Evolutionary conservation across 257 asterid genomes (phyloP).

Genomic region (Thymus mandschuricus): DNA sequence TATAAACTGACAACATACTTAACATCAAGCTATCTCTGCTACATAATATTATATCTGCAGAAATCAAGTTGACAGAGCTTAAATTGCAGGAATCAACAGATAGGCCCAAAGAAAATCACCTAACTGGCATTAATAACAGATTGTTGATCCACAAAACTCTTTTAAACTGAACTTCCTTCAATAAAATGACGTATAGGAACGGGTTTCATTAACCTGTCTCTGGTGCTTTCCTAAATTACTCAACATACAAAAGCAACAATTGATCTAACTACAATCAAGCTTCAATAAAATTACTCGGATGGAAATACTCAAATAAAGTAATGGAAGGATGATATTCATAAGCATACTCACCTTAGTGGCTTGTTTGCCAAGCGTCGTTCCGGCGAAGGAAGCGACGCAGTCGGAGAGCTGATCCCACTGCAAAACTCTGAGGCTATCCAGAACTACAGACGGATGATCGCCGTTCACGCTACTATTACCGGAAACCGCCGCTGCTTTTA

Average conservation of each 20-base stretch:
- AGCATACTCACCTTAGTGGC: constrained; percentile 57
- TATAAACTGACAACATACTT: background rate
- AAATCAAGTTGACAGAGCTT: too few relatives aligned
- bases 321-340: background rate
- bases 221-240: background rate
- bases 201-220: background rate
- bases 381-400: constrained; percentile 86
- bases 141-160: background rate
- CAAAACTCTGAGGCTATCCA: constrained; percentile 83
- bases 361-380: constrained; percentile 70
- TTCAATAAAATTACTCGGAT: background rate
- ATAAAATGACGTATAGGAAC: background rate
- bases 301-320: background rate
- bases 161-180: background rate
- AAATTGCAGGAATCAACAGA: too few relatives aligned
- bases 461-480: constrained; percentile 22
- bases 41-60: background rate
- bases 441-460: constrained; percentile 48
- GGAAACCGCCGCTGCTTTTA: constrained; percentile 26
- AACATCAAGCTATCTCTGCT: background rate
- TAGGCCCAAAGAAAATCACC: background rate
- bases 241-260: background rate
- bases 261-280: background rate
- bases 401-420: constrained; percentile 92
- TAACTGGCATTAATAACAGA: background rate